These are phyloP conservation scores for Mycosphaerella sp. DNA, from an alignment of 2,329 filamentous ascomycete species.

Conservation along the genomic window DNA sequence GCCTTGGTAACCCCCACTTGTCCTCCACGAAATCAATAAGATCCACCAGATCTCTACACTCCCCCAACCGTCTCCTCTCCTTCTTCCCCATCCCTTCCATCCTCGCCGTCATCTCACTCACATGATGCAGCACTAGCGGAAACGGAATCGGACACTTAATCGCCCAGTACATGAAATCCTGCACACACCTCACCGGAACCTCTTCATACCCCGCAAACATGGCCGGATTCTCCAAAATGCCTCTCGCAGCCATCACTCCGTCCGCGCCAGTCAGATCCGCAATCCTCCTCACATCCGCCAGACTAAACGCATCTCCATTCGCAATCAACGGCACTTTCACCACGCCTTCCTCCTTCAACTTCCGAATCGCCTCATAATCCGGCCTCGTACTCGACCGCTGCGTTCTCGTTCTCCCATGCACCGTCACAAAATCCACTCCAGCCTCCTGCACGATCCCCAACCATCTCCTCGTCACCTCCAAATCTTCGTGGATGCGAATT, in stretches of 20 bases:
- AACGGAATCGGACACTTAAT: conserved; percentile 53
- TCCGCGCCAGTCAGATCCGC: conserved; percentile 31
- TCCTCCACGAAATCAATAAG: conserved; percentile 32
- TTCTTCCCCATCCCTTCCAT: conserved; percentile 51
- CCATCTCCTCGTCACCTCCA: conserved; percentile 53
- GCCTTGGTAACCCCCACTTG: conserved; percentile 19
- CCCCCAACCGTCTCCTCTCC: conserved; percentile 27
- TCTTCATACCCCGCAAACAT: conserved; percentile 53
- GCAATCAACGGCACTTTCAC: conserved; percentile 56
- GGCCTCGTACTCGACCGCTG: conserved; percentile 59
- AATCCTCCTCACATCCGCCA: conserved; percentile 36
- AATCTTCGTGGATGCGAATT: conserved; percentile 60
- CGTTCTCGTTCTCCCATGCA: conserved; percentile 58
- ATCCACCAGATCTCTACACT: conserved; percentile 31
- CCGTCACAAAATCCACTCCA: conserved; percentile 61
- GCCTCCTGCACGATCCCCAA: conserved; percentile 56
- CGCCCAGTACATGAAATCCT: conserved; percentile 55
- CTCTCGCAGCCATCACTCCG: conserved; percentile 64
- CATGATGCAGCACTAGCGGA: conserved; percentile 59
- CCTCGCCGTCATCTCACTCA: conserved; percentile 58
- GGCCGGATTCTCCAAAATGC: conserved; percentile 60
- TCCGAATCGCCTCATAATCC: conserved; percentile 53
- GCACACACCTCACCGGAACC: conserved; percentile 58
- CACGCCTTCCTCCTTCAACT: conserved; percentile 44
- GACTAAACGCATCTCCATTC: conserved; percentile 63